Base-by-base conservation (phyloP, 2,329 filamentous ascomycete species). In the Aureobasidium zeae region DNA sequence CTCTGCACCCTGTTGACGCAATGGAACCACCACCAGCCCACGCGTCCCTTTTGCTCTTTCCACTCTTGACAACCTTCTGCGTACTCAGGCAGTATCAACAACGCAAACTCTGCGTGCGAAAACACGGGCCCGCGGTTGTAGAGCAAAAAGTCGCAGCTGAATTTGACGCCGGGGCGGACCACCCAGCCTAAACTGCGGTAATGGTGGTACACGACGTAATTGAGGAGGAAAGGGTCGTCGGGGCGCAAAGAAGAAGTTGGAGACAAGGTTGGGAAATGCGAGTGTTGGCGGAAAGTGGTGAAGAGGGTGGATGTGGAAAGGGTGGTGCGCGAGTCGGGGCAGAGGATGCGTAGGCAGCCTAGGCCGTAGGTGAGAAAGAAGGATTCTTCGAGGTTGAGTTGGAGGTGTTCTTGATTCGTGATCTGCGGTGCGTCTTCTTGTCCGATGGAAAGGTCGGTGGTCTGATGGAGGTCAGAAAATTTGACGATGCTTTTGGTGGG, bases 141-240 rank as follows among this genome's bases (percentile, higher is more conserved):
- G 6, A 98, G 74, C n/a, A 98, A 69, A 69, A 86, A 95, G 62
- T 98, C 91, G 8, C 87, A 84, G 16, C 85, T 86, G 55, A 98
- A 98, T 58, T 98, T 98, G 59, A 94, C 81, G 25, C 91, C 93
- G 4, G 84, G 79, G 11, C 93, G 81, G 0, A 93, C 83, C 1
- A 95, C 86, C 89, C 91, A 98, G 17, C 91, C 91, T 0, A 96
- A 71, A 0, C 87, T 94, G 26, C 91, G 82, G 66, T 94, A 98
- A 60, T 98, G 89, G 59, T 98, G 91, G 61, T 94, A 98, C 13
- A 86, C 86, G 10, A 79, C 79, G 57, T 96, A 98, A 46, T 86
- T 81, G 1, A 94, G 62, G 15, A 96, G 67, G 62, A 98, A 98
- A 0, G 77, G 74, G 55, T 94, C 85, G 59, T 94, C 86, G 0